Conservation (phyloP, 371 early-diverging fungal genomes). For the Syncephalastrum contaminatum region DNA sequence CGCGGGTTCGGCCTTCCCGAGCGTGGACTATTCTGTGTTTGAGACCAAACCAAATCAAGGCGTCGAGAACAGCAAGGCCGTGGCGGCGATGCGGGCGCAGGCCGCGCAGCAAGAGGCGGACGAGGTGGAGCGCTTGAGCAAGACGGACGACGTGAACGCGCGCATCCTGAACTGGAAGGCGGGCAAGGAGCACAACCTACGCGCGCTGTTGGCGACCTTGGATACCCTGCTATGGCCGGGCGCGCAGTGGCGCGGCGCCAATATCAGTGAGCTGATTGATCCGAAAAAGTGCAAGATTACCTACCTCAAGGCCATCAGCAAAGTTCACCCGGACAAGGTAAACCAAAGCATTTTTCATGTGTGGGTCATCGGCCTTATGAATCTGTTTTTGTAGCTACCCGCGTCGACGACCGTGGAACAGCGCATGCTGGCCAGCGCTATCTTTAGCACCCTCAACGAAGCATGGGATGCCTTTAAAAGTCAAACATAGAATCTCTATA, state of each 20-base stretch:
- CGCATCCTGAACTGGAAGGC: slow-evolving; percentile 69
- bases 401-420: slow-evolving; percentile 72
- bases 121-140: slow-evolving; percentile 71
- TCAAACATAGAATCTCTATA: slow-evolving; percentile 31
- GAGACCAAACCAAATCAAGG: slow-evolving; percentile 16
- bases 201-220: slow-evolving; percentile 84
- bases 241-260: slow-evolving; percentile 70
- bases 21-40: slow-evolving; percentile 16
- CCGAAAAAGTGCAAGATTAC: slow-evolving; percentile 85
- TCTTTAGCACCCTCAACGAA: slow-evolving; percentile 86
- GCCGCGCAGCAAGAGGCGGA: slow-evolving; percentile 72
- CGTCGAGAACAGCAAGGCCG: slow-evolving; percentile 53
- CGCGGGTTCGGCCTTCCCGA: slow-evolving; percentile 13
- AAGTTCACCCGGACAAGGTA: slow-evolving; percentile 96
- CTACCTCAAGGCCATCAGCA: slow-evolving; percentile 92
- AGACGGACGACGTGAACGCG: slow-evolving; percentile 81
- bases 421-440: slow-evolving; percentile 81
- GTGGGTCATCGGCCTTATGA: too few species aligned
- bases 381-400: slow-evolving; percentile 39
- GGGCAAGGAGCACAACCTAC: slow-evolving; percentile 88
- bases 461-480: slow-evolving; percentile 93
- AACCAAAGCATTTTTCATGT: too few species aligned
- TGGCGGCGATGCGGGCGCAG: slow-evolving; percentile 71
- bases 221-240: slow-evolving; percentile 82
- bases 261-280: slow-evolving; percentile 82